These are phyloP conservation scores for Scytalidium sp. DNA, from an alignment of 2,329 filamentous ascomycete species.

Conservation along the genomic window DNA sequence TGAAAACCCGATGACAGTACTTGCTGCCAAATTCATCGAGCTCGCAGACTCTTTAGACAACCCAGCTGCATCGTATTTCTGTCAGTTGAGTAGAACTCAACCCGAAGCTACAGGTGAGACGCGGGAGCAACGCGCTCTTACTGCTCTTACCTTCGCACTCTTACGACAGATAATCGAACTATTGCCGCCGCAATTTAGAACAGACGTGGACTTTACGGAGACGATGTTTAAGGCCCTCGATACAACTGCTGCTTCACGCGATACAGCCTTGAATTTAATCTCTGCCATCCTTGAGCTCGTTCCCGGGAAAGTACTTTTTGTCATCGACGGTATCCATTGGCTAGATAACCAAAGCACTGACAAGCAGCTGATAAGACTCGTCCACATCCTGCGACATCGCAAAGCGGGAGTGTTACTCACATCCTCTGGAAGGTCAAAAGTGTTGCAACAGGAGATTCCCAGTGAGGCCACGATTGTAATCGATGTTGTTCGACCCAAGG, in stretches of 20 bases:
- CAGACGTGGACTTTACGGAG: conserved; percentile 1
- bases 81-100: not conserved
- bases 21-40: conserved; percentile 5
- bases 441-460: too few relatives aligned
- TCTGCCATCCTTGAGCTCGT: not conserved
- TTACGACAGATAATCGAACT: conserved; percentile 5
- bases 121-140: conserved; percentile 1
- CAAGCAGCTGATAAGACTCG: too few relatives aligned
- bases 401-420: too few relatives aligned
- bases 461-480: too few relatives aligned
- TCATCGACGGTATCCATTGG: conserved; percentile 6
- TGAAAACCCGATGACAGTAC: conserved; percentile 5
- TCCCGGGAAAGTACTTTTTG: conserved; percentile 5
- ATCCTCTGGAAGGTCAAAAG: too few relatives aligned
- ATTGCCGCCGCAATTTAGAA: conserved; percentile 3
- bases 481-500: too few relatives aligned
- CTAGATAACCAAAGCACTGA: too few relatives aligned
- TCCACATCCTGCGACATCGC: too few relatives aligned
- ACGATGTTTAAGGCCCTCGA: conserved; percentile 1
- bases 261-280: not conserved
- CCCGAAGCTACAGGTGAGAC: conserved; percentile 1
- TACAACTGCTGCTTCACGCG: not conserved
- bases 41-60: not conserved
- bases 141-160: conserved; percentile 3
- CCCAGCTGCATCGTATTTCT: conserved; percentile 9